phyloP scores from a whole-genome alignment of 257 asterid species.

The Knoxia roxburghii region DNA sequence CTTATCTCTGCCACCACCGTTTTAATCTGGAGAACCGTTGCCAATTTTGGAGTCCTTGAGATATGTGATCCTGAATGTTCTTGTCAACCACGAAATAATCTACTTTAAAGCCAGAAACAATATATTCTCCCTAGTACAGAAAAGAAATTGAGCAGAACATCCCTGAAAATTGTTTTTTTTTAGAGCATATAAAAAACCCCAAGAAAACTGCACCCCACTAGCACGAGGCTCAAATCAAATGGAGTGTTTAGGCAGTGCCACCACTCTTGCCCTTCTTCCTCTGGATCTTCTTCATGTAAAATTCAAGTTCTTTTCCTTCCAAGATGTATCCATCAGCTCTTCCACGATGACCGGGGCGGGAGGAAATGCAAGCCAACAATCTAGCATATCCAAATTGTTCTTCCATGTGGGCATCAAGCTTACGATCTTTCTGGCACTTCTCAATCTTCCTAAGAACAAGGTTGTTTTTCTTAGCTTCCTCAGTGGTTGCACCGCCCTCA shows the following conservation, averaged over 20 bases:
- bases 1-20: too few relatives aligned
- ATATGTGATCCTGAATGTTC: too few relatives aligned
- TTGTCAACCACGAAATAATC: neutral
- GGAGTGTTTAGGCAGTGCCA: neutral
- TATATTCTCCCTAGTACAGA: neutral
- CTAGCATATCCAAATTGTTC: neutral
- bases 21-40: too few relatives aligned
- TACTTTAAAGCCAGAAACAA: neutral
- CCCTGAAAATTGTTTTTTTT: neutral
- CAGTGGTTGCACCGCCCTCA: constrained; percentile 28
- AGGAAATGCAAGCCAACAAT: constrained; percentile 1
- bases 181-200: neutral
- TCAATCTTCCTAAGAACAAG: constrained; percentile 56
- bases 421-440: constrained; percentile 31
- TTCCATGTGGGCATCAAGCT: neutral
- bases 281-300: constrained; percentile 5
- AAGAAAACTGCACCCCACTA: neutral
- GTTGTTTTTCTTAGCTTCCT: constrained; percentile 57
- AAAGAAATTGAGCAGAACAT: neutral
- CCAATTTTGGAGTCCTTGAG: too few relatives aligned
- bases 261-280: constrained; percentile 5
- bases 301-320: constrained; percentile 2
- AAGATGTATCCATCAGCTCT: neutral
- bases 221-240: neutral
- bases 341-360: constrained; percentile 1